Evolutionary conservation across 2,329 filamentous ascomycete species (phyloP), one percentile per base, ranked within the genome.

Genomic region (Didymellaceae sp.): DNA sequence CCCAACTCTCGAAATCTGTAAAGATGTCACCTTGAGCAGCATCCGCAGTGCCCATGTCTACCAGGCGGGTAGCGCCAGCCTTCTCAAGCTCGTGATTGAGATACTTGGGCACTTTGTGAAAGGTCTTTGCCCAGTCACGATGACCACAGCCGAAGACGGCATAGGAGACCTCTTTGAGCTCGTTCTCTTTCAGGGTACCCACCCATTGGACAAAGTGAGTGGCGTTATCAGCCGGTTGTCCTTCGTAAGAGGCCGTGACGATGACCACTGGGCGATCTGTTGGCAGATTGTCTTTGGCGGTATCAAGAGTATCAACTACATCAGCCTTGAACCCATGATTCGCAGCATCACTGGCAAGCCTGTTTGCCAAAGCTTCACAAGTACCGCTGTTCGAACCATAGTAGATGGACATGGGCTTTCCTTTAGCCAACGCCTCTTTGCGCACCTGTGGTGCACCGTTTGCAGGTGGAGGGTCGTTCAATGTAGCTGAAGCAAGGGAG

Each of bases 301-400:
- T 55, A 30, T 77, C 74, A 8, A 77, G 52, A 1, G 61, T 68
- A 17, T 67, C 64, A 1, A 75, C 57, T 1, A 73, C 57, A 6
- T 66, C 64, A 16, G 70, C 72, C 6, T 54, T 61, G 48, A 73
- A 75, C 5, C 75, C 74, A 45, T 73, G 67, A 4, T 65, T 63
- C 11, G 62, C 52, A 1, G 73, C 73, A 25, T 72, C 66, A 6
- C 67, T 61, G 5, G 68, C 71, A 6, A 77, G 61, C 6, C 66
- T 61, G 24, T 74, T 69, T 1, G 75, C 75, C 5, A 77, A 64
- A 9, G 71, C 70, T 56, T 77, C 71, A 42, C 74, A 77, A 6
- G 75, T 77, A 1, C 75, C 72, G 11, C 69, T 71, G 49, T 77
- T 76, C 2, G 71, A 74, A 5, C 74, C 74, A 43, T 74, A 75